Percentiles rank a stretch among this genome's conserved stretches.
phyloP scores from a whole-genome alignment of 1,284 basidiomycete genomes.

The Salmacisia buchloeana region DNA sequence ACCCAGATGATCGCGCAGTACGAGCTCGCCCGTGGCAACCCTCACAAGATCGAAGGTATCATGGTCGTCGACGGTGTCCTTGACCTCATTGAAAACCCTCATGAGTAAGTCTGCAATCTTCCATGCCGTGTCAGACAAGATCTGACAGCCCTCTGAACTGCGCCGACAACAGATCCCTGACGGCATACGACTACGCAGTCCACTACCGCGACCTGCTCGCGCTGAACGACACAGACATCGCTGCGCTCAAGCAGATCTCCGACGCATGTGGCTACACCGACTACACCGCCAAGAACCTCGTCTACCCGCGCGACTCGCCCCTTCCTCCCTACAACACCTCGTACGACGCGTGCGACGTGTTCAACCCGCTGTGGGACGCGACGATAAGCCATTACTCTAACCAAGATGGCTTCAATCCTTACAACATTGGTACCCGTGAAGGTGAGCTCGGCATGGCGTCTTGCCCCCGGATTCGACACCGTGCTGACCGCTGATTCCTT shows the following conservation, averaged over 20 bases:
- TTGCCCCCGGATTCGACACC: too few relatives aligned
- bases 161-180: too few relatives aligned
- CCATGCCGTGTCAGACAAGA: neutral
- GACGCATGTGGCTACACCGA: neutral
- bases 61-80: too few relatives aligned
- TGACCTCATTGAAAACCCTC: conserved; percentile 26
- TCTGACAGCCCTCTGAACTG: neutral
- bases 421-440: too few relatives aligned
- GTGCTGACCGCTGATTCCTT: too few relatives aligned
- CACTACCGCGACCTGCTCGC: neutral
- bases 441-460: too few relatives aligned
- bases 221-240: neutral
- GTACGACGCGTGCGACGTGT: neutral
- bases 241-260: neutral
- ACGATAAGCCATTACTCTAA: neutral
- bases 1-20: neutral
- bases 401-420: neutral
- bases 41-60: too few relatives aligned
- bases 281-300: conserved; percentile 7
- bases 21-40: conserved; percentile 15
- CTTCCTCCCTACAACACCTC: conserved; percentile 3
- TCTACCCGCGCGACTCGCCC: conserved; percentile 4
- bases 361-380: neutral
- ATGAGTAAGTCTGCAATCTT: conserved; percentile 16
- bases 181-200: neutral